These are phyloP conservation scores for Colletotrichum neosansevieriae DNA, from an alignment of 2,329 filamentous ascomycete species.

Conservation along the genomic window DNA sequence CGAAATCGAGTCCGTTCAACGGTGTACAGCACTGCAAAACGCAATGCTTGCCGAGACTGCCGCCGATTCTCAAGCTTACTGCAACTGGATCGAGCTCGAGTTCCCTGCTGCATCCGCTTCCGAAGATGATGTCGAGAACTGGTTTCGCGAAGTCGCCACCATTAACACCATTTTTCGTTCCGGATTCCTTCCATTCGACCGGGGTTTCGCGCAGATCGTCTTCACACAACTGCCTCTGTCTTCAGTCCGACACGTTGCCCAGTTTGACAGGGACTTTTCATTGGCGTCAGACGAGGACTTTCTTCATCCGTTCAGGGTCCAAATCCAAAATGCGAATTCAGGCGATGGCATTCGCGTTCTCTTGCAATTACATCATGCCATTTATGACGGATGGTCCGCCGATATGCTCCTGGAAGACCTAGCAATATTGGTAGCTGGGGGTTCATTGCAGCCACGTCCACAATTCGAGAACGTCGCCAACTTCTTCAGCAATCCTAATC, in stretches of 20 bases:
- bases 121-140: constrained; percentile 57
- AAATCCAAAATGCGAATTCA: constrained; percentile 55
- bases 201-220: constrained; percentile 71
- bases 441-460: constrained; percentile 55
- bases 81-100: constrained; percentile 81
- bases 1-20: constrained; percentile 58
- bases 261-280: constrained; percentile 53
- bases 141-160: constrained; percentile 62
- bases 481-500: constrained; percentile 55
- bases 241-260: constrained; percentile 57
- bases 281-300: constrained; percentile 51
- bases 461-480: constrained; percentile 71
- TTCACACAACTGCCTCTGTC: constrained; percentile 64
- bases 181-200: constrained; percentile 73
- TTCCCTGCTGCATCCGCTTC: constrained; percentile 54
- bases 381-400: constrained; percentile 96
- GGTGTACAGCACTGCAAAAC: constrained; percentile 79
- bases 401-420: constrained; percentile 80
- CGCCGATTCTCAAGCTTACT: constrained; percentile 72
- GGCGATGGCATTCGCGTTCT: constrained; percentile 50
- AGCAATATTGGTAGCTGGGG: constrained; percentile 57
- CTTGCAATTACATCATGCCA: constrained; percentile 80
- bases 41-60: constrained; percentile 85
- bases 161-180: constrained; percentile 78
- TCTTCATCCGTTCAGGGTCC: constrained; percentile 72